These are phyloP conservation scores for Paragyromitra xinjiangensis DNA, from an alignment of 495 filamentous ascomycete genomes.

Conservation along the genomic window DNA sequence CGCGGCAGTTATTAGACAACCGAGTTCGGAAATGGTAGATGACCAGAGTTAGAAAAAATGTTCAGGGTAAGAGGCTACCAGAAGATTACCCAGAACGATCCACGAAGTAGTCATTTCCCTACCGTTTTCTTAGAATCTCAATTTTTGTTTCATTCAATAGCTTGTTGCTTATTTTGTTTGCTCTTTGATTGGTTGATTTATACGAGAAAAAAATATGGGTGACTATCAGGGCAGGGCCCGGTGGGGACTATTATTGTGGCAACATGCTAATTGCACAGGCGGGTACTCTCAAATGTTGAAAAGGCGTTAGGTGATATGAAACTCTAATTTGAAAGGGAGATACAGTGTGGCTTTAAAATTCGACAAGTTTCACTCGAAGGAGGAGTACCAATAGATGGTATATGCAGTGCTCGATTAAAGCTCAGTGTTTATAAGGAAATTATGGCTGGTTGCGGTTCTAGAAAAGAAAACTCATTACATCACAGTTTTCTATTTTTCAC, in stretches of 20 bases:
- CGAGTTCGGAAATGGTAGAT: not conserved
- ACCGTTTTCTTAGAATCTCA: conserved; percentile 11
- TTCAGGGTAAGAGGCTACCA: not conserved
- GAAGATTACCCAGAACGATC: not conserved
- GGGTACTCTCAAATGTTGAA: conserved; percentile 11
- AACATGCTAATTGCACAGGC: conserved; percentile 13
- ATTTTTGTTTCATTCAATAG: not conserved
- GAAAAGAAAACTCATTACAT: conserved; percentile 7
- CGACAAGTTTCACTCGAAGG: conserved; percentile 6
- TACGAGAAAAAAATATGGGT: conserved; percentile 5
- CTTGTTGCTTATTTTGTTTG: conserved; percentile 30
- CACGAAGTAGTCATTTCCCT: not conserved
- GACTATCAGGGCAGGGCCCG: not conserved
- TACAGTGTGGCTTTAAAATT: conserved; percentile 24
- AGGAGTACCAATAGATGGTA: not conserved
- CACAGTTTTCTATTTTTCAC: not conserved
- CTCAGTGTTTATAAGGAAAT: conserved; percentile 26
- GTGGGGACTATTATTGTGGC: conserved; percentile 15
- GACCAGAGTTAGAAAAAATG: not conserved
- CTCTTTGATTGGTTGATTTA: conserved; percentile 45
- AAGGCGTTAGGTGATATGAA: conserved; percentile 7
- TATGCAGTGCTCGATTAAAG: conserved; percentile 33
- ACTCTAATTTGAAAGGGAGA: conserved; percentile 28
- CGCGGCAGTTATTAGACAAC: conserved; percentile 21
- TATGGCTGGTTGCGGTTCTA: conserved; percentile 21